Conservation (phyloP, 208 protist genomes). For the Trypanosomatidae sp. region DNA sequence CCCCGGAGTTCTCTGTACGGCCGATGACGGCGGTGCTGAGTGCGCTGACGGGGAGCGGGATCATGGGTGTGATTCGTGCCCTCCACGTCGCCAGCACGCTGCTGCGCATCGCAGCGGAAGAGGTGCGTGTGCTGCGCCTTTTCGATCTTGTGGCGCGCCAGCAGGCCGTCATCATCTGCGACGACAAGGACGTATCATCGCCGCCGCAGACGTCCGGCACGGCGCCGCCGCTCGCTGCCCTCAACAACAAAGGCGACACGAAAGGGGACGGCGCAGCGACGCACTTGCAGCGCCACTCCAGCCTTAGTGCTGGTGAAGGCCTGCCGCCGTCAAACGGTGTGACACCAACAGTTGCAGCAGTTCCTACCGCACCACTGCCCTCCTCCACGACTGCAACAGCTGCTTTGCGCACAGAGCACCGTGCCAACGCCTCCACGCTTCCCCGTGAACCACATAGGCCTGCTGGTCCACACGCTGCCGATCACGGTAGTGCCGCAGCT, state of each 20-base stretch:
- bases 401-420: too few species aligned
- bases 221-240: neutral
- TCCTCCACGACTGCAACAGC: too few species aligned
- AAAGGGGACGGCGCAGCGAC: too few species aligned
- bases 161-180: conserved; percentile 11
- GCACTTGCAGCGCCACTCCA: too few species aligned
- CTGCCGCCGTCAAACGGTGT: too few species aligned
- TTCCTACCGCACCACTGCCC: too few species aligned
- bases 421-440: too few species aligned
- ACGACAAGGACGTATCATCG: conserved; percentile 5
- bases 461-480: too few species aligned
- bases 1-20: conserved; percentile 35
- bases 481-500: neutral
- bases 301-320: too few species aligned
- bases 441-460: too few species aligned
- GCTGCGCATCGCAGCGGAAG: conserved; percentile 42
- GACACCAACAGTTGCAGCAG: too few species aligned
- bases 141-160: conserved; percentile 23
- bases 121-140: conserved; percentile 36
- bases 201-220: neutral
- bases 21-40: conserved; percentile 57
- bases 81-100: conserved; percentile 69
- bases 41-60: conserved; percentile 41
- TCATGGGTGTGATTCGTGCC: conserved; percentile 39
- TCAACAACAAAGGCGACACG: too few species aligned